phyloP scores from a whole-genome alignment of 495 filamentous ascomycete species.

The Daldinia vernicosa region DNA sequence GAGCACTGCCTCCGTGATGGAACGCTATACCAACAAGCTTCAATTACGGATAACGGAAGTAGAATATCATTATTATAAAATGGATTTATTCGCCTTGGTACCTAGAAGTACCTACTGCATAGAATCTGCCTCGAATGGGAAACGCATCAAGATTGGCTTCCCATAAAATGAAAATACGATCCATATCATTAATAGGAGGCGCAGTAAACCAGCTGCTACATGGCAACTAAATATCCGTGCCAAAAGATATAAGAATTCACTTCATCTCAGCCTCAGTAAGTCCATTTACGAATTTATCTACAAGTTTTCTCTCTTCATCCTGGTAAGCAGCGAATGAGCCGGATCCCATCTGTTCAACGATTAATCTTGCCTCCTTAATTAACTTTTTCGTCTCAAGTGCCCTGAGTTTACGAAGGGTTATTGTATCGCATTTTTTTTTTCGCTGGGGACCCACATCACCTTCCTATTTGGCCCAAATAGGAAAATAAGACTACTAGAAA shows the following conservation, averaged over 20 bases:
- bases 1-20: not conserved
- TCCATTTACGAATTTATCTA: not conserved
- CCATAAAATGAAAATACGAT: not conserved
- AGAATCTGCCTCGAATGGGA: too few relatives aligned
- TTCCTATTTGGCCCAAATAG: too few relatives aligned
- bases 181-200: not conserved
- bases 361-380: not conserved
- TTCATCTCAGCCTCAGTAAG: not conserved
- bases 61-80: too few relatives aligned
- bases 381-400: not conserved
- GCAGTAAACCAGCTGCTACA: not conserved
- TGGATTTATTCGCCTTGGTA: too few relatives aligned
- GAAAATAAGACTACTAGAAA: too few relatives aligned
- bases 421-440: too few relatives aligned
- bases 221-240: not conserved
- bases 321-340: not conserved
- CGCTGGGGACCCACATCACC: too few relatives aligned
- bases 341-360: not conserved
- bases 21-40: too few relatives aligned
- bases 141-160: too few relatives aligned
- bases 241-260: not conserved
- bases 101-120: too few relatives aligned
- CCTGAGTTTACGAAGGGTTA: too few relatives aligned
- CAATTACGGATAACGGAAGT: too few relatives aligned
- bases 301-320: not conserved